phyloP scores from a whole-genome alignment of 768 basidiomycete species.

The Aureoboletus auriporus region DNA sequence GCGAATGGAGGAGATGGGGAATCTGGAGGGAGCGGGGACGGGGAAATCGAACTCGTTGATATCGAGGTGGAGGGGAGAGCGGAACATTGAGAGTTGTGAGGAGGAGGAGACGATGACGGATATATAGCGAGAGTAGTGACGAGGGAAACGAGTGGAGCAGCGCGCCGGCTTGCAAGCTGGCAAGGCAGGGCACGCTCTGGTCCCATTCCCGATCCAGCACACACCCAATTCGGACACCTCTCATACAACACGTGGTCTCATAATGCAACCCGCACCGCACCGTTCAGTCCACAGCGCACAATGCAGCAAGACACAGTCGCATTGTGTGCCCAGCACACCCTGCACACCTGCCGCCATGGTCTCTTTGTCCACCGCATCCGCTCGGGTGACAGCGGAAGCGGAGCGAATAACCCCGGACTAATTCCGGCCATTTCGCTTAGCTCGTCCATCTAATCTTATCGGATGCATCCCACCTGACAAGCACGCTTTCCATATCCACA shows the following conservation, averaged over 20 bases:
- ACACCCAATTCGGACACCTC: constrained; percentile 20
- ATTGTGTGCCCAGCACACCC: no score
- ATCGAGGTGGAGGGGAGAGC: no score
- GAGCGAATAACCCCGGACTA: neutral
- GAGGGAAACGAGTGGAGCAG: constrained; percentile 8
- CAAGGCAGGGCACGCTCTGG: constrained; percentile 32
- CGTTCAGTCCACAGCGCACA: no score
- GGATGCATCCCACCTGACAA: constrained; percentile 4
- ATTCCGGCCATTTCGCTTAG: constrained; percentile 9
- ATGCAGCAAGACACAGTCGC: no score
- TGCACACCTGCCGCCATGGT: constrained; percentile 1
- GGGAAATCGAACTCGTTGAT: constrained; percentile 19
- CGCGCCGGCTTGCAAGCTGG: constrained; percentile 27
- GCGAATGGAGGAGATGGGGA: constrained; percentile 38
- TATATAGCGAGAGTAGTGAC: constrained; percentile 16
- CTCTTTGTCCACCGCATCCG: neutral
- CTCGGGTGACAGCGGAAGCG: constrained; percentile 3
- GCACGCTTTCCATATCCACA: constrained; percentile 6
- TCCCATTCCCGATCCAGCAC: constrained; percentile 28
- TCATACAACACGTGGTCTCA: constrained; percentile 27
- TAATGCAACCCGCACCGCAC: constrained; percentile 1
- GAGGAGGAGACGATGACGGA: constrained; percentile 8
- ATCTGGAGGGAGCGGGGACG: constrained; percentile 22
- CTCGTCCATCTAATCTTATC: constrained; percentile 30
- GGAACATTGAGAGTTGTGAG: no score